phyloP scores from a whole-genome alignment of 2,329 filamentous ascomycete genomes.

The Trichoderma guizhouense region DNA sequence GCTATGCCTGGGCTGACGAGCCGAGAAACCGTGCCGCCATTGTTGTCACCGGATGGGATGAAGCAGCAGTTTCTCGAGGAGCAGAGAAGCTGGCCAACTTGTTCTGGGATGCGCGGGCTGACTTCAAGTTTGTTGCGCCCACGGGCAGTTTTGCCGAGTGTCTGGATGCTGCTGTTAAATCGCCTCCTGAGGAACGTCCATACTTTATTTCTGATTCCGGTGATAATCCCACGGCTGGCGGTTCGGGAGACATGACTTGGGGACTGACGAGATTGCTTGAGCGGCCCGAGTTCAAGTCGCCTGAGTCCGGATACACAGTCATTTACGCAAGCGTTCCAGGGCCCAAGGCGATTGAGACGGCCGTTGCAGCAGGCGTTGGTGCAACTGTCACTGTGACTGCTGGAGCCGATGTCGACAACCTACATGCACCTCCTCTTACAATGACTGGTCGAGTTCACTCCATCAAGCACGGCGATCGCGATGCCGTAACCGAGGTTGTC shows the following conservation, averaged over 20 bases:
- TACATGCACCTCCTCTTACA: conserved; percentile 46
- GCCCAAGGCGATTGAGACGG: conserved; percentile 39
- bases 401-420: conserved; percentile 47
- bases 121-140: conserved; percentile 51
- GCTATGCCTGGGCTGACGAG: conserved; percentile 55
- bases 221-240: conserved; percentile 54
- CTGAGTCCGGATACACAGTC: conserved; percentile 36
- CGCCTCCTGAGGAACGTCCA: conserved; percentile 36
- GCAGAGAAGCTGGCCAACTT: conserved; percentile 44
- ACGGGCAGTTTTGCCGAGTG: conserved; percentile 47
- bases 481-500: conserved; percentile 48
- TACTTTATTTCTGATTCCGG: conserved; percentile 56
- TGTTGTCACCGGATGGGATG: conserved; percentile 50
- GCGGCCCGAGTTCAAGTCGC: conserved; percentile 42
- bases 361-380: conserved; percentile 44
- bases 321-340: conserved; percentile 54
- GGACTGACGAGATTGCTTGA: conserved; percentile 43
- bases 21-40: conserved; percentile 49
- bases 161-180: conserved; percentile 41
- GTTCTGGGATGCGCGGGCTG: conserved; percentile 46
- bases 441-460: conserved; percentile 50
- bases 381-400: conserved; percentile 48
- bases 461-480: conserved; percentile 47
- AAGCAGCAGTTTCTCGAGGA: conserved; percentile 34
- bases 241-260: conserved; percentile 53